phyloP scores from a whole-genome alignment of 345 rosid genomes.

The Brassica carinata region DNA sequence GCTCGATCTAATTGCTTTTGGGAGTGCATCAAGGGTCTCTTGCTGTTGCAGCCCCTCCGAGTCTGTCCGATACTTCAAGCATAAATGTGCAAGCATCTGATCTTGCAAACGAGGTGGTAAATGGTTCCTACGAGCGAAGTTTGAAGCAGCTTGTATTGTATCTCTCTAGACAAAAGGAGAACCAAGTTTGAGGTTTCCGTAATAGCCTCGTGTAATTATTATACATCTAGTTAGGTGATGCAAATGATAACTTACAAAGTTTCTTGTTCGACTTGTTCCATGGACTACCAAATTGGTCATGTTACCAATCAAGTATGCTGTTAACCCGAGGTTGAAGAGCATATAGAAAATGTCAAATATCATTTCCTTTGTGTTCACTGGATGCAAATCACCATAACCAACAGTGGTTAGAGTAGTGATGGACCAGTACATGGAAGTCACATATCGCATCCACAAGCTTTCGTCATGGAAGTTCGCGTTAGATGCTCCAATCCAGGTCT shows the following conservation, averaged over 20 bases:
- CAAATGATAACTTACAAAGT: constrained; percentile 60
- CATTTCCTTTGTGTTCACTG: constrained; percentile 85
- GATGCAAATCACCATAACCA: constrained; percentile 95
- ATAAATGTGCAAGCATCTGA: constrained; percentile 81
- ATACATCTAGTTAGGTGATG: not conserved
- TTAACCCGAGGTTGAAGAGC: constrained; percentile 90
- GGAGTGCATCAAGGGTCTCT: constrained; percentile 73
- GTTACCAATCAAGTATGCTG: constrained; percentile 91
- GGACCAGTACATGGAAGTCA: constrained; percentile 93
- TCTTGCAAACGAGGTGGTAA: constrained; percentile 65
- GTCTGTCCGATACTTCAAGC: constrained; percentile 71
- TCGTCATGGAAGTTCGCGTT: constrained; percentile 48
- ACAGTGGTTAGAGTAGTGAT: constrained; percentile 93
- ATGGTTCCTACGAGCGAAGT: constrained; percentile 66
- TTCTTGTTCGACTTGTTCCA: constrained; percentile 89
- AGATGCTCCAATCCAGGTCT: constrained; percentile 75
- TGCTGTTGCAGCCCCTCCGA: constrained; percentile 80
- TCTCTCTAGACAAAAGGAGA: constrained; percentile 50
- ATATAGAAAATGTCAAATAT: constrained; percentile 85
- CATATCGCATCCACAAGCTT: constrained; percentile 71
- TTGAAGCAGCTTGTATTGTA: constrained; percentile 73
- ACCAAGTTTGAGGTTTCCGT: not conserved
- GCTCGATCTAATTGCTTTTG: constrained; percentile 77
- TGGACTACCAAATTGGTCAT: constrained; percentile 99
- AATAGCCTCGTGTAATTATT: not conserved